These are phyloP conservation scores for Tulasnella sp. DNA, from an alignment of 768 basidiomycete species.

Conservation along the genomic window DNA sequence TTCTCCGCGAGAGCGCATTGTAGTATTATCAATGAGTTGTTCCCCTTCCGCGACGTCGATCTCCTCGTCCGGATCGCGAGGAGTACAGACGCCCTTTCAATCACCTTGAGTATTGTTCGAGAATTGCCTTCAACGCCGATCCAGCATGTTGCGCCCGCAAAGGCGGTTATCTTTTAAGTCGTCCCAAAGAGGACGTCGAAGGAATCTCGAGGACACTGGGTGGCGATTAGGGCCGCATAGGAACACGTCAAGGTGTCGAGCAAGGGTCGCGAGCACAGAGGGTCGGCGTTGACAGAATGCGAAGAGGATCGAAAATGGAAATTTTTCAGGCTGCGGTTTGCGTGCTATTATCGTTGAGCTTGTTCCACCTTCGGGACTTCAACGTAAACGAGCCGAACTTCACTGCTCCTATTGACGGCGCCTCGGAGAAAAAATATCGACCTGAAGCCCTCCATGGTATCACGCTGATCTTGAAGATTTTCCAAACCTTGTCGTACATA, in stretches of 20 bases:
- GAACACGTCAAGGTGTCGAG: constrained; percentile 71
- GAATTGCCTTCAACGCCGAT: constrained; percentile 58
- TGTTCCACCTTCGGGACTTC: constrained; percentile 84
- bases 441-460: neutral
- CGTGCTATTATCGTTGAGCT: neutral
- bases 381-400: constrained; percentile 90
- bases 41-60: neutral
- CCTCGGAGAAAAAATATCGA: constrained; percentile 59
- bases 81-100: constrained; percentile 44
- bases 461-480: neutral
- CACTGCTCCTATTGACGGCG: constrained; percentile 67
- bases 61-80: constrained; percentile 14
- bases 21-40: too few relatives aligned
- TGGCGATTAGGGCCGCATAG: constrained; percentile 74
- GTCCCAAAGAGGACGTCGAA: constrained; percentile 93
- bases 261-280: constrained; percentile 78
- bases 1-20: too few relatives aligned
- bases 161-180: constrained; percentile 94
- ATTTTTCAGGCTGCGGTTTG: neutral
- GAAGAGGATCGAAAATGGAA: constrained; percentile 52
- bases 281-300: constrained; percentile 95
- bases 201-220: constrained; percentile 37
- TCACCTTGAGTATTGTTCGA: constrained; percentile 50
- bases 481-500: neutral
- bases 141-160: constrained; percentile 84